A percentile compares a stretch with the other conserved stretches of the same genome.
Evolutionary conservation across 2,329 filamentous ascomycete genomes (phyloP).

Genomic region (Nothopassalora personata): DNA sequence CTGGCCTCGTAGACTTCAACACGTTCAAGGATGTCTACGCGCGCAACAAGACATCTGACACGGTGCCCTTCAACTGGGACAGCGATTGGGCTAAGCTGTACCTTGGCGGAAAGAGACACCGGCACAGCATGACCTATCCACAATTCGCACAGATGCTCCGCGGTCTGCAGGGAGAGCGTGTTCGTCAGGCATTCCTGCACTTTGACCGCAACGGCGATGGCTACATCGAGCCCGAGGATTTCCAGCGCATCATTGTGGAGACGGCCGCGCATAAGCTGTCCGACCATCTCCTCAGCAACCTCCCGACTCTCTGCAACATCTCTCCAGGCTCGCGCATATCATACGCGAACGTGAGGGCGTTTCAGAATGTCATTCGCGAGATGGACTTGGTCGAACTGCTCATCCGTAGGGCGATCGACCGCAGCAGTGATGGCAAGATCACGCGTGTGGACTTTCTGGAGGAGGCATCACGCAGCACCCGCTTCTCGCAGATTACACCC

Average conservation of each 20-base stretch:
- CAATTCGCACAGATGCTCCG: conserved; percentile 98
- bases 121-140: conserved; percentile 87
- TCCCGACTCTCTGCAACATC: conserved; percentile 92
- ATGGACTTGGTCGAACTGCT: conserved; percentile 97
- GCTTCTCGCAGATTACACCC: conserved; percentile 93
- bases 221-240: conserved; percentile 91
- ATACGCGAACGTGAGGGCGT: conserved; percentile 94
- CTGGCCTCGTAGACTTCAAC: conserved; percentile 82
- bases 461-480: conserved; percentile 82
- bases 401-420: conserved; percentile 75
- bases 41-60: conserved; percentile 76
- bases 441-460: conserved; percentile 91
- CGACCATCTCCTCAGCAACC: conserved; percentile 86
- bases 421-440: conserved; percentile 86
- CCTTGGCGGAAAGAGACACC: conserved; percentile 78
- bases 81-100: conserved; percentile 95
- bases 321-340: conserved; percentile 87
- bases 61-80: conserved; percentile 93
- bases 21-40: conserved; percentile 81
- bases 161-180: conserved; percentile 89
- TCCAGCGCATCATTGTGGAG: conserved; percentile 92
- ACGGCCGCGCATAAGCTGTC: conserved; percentile 94
- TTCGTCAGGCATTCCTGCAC: conserved; percentile 87
- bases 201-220: conserved; percentile 90
- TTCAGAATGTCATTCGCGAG: conserved; percentile 95